Evolutionary conservation across 345 rosid species (phyloP), one percentile per base, ranked within the genome.

Genomic region (Lepidium sativum): DNA sequence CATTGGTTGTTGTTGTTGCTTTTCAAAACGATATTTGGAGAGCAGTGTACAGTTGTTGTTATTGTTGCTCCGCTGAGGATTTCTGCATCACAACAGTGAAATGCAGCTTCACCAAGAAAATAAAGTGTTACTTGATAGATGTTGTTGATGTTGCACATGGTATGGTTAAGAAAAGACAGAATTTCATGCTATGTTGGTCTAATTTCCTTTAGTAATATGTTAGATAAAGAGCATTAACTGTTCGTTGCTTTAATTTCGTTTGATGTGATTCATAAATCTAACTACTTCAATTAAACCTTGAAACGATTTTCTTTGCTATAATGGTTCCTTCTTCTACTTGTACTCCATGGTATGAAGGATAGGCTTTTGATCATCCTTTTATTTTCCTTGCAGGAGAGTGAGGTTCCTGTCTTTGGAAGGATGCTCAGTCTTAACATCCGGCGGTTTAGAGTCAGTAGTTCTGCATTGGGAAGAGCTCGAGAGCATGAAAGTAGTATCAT

Each of bases 381-480:
- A n/a, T 39, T 21, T 2, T 42, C 10, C 10, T 44, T 54, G 39
- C 77, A 90, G 98, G 91, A 87, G 81, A 73, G 88, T 82, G 39
- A 80, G 74, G 65, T 71, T 71, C 29, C 65, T 89, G 32, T 86
- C 87, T 6, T 68, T 92, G 53, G 89, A 92, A 80, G 86, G 91
- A 52, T 92, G 98, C 75, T 86, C 96, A 3, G 63, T 73, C 71
- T 65, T 92, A 75, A 87, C 94, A 12, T 83, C 94, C 8, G 73
- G 77, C 51, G 87, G 98, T 8, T 75, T 92, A 68, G 98, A 89
- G 72, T 78, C 89, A 0, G 91, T 81, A 3, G 70, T 87, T 73
- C 77, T 84, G 10, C 80, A 73, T 10, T 89, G 88, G 89, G 79
- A 77, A 25, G 96, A 83, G 40, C 90, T 92, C 23, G 80, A 86